These are phyloP conservation scores for Proteromonas lacertae DNA, from an alignment of 352 stramenopile genomes.

Conservation along the genomic window DNA sequence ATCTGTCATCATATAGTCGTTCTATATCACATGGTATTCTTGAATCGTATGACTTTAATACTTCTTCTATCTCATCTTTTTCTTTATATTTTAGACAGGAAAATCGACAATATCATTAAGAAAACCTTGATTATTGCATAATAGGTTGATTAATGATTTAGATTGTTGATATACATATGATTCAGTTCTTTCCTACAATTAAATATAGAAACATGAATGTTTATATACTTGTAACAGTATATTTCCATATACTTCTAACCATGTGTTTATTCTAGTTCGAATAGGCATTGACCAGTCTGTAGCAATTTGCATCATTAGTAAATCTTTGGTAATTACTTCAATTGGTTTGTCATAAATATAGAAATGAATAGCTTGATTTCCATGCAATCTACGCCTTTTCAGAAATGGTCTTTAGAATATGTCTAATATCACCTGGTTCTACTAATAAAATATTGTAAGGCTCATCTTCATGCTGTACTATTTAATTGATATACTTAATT, in stretches of 20 bases:
- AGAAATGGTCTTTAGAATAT: constrained; percentile 4
- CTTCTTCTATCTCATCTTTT: constrained; percentile 39
- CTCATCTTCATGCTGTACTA: constrained; percentile 14
- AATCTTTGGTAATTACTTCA: constrained; percentile 38
- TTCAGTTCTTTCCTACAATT: background rate
- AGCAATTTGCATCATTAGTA: constrained; percentile 42
- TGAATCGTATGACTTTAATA: constrained; percentile 32
- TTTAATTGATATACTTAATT: too few species aligned
- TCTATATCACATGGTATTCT: constrained; percentile 29
- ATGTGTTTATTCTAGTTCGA: constrained; percentile 37
- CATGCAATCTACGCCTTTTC: constrained; percentile 1
- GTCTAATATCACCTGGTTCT: constrained; percentile 4
- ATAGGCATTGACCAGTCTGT: constrained; percentile 44
- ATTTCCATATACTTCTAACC: constrained; percentile 70
- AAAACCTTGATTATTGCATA: constrained; percentile 16
- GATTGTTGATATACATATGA: constrained; percentile 15
- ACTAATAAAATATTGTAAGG: constrained; percentile 2
- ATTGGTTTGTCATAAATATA: constrained; percentile 42
- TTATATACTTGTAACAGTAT: constrained; percentile 27
- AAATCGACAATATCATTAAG: constrained; percentile 11
- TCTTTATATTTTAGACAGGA: constrained; percentile 35
- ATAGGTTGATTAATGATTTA: too few species aligned
- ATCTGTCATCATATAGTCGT: constrained; percentile 31
- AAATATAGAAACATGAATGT: constrained; percentile 1
- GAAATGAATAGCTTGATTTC: constrained; percentile 17